Evolutionary conservation across 169 alveolate genomes (phyloP).

Genomic region (Hepatocystis sp.): DNA sequence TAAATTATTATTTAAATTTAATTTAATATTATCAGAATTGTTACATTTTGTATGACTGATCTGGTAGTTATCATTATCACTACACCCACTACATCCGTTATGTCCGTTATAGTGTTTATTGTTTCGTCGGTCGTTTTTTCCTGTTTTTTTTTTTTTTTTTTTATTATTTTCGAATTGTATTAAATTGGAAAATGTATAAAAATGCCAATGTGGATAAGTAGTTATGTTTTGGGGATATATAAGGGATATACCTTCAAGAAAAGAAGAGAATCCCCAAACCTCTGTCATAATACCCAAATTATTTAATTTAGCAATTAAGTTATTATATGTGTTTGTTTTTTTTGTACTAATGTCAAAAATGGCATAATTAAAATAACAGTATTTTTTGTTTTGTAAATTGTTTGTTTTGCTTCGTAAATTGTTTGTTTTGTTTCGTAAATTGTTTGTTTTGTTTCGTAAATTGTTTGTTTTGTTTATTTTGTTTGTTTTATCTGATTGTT

Average conservation of each 20-base stretch:
- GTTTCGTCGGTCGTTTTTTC: too few species aligned
- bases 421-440: too few species aligned
- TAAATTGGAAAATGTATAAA: conserved; percentile 23
- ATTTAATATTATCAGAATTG: conserved; percentile 1
- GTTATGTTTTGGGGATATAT: conserved; percentile 25
- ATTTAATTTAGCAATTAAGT: conserved; percentile 18
- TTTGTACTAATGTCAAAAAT: conserved; percentile 32
- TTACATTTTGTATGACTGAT: neutral
- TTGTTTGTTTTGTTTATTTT: too few species aligned
- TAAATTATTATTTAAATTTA: conserved; percentile 1
- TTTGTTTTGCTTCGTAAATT: neutral
- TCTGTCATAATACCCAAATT: conserved; percentile 14
- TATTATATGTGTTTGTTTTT: conserved; percentile 8
- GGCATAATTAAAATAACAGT: conserved; percentile 57
- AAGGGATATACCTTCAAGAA: conserved; percentile 55
- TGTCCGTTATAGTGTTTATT: too few species aligned
- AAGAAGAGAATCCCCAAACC: conserved; percentile 68
- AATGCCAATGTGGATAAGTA: conserved; percentile 54
- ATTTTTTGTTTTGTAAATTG: conserved; percentile 24
- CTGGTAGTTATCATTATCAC: too few species aligned
- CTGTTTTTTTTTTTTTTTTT: conserved; percentile 4
- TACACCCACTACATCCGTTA: neutral
- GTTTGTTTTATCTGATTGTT: too few species aligned
- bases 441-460: too few species aligned
- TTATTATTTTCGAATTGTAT: neutral